Percentiles rank a stretch among this genome's conserved stretches.
Conservation (phyloP, 129 eudicot species). For the Tanacetum coccineum region DNA sequence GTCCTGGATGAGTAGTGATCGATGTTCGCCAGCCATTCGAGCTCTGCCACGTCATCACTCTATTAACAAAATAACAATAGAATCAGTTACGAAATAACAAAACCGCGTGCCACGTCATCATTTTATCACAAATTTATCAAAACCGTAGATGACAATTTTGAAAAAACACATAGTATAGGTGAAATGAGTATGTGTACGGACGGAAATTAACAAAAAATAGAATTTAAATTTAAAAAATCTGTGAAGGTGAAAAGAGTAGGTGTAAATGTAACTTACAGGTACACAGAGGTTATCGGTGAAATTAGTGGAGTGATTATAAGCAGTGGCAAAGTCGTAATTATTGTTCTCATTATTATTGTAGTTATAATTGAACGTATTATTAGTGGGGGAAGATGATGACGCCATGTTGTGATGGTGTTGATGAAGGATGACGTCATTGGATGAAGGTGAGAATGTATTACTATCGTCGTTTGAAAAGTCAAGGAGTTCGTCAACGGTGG, state of each 20-base stretch:
- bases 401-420: conserved; percentile 20
- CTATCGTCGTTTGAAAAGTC: conserved; percentile 57
- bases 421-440: conserved; percentile 19
- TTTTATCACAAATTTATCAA: too few species aligned
- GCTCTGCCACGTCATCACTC: conserved; percentile 74
- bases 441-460: conserved; percentile 25
- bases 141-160: too few species aligned
- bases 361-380: neutral
- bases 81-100: conserved; percentile 11
- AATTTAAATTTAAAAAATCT: neutral
- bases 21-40: conserved; percentile 72
- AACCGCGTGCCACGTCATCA: too few species aligned
- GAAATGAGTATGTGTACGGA: too few species aligned
- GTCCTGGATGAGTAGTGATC: conserved; percentile 59
- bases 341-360: too few species aligned
- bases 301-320: conserved; percentile 27
- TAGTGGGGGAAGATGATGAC: conserved; percentile 22
- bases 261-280: conserved; percentile 41
- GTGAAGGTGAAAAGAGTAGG: neutral
- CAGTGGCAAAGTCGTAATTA: conserved; percentile 5
- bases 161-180: too few species aligned
- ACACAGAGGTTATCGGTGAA: conserved; percentile 53
- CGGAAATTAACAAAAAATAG: neutral
- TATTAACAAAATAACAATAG: conserved; percentile 14
- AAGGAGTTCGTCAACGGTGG: conserved; percentile 58